Conservation (phyloP, 257 asterid genomes). For the Petunia secreta region DNA sequence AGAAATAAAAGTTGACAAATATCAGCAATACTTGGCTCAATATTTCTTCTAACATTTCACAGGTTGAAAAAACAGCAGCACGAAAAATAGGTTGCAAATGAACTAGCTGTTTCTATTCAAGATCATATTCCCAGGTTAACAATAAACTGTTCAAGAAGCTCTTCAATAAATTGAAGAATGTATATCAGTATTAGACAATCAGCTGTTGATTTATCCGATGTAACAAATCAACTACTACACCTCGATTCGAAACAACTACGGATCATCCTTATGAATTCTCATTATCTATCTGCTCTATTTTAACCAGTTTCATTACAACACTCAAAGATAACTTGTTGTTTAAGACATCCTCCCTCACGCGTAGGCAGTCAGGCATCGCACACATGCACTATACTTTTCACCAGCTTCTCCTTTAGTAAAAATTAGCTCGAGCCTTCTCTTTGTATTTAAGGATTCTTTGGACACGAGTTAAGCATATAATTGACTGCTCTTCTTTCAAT, state of each 20-base stretch:
- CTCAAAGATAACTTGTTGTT: background rate
- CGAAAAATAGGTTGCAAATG: background rate
- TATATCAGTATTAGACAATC: background rate
- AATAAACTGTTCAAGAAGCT: background rate
- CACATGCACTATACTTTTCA: background rate
- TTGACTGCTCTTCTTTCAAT: background rate
- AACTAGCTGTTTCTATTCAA: background rate
- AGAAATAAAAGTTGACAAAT: background rate
- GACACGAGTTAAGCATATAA: background rate
- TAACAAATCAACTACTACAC: background rate
- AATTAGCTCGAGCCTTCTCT: constrained; percentile 2
- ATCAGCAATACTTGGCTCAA: background rate
- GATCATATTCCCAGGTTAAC: background rate
- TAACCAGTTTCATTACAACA: background rate
- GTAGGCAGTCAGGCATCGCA: background rate
- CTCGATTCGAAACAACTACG: background rate
- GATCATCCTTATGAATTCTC: constrained; percentile 1
- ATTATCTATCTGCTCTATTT: background rate
- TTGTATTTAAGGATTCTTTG: background rate
- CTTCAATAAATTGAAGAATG: background rate
- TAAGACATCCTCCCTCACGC: background rate
- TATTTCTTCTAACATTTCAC: background rate
- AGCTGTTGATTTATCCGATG: background rate
- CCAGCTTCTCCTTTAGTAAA: constrained; percentile 5
- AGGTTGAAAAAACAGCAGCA: background rate